Conservation (phyloP, 495 filamentous ascomycete genomes). For the Penicillium silybi region DNA sequence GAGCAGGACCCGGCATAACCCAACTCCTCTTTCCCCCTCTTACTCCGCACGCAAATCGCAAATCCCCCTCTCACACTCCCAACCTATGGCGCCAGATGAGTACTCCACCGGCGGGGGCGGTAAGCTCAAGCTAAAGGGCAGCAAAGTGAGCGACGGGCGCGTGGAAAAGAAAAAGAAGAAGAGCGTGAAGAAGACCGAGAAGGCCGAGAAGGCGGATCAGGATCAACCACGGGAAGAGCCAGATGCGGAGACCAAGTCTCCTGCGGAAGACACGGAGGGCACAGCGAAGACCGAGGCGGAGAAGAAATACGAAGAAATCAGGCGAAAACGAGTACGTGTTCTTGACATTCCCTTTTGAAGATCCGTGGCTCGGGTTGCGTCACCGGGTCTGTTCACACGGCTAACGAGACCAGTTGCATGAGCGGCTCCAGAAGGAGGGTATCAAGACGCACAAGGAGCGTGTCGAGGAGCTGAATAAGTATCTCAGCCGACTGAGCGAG, state of each 20-base stretch:
- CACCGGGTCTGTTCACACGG: neutral
- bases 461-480: slow-evolving; percentile 93
- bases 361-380: neutral
- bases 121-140: slow-evolving; percentile 78
- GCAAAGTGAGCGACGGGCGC: slow-evolving; percentile 48
- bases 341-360: neutral
- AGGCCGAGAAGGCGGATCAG: slow-evolving; percentile 10
- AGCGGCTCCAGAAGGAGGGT: slow-evolving; percentile 76
- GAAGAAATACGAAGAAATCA: slow-evolving; percentile 70
- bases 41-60: slow-evolving; percentile 22
- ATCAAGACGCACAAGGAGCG: slow-evolving; percentile 96
- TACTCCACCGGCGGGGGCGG: slow-evolving; percentile 64
- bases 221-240: slow-evolving; percentile 1
- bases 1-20: neutral
- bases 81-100: slow-evolving; percentile 47
- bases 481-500: slow-evolving; percentile 85
- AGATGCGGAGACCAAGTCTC: neutral
- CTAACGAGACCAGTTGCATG: slow-evolving; percentile 45
- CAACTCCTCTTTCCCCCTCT: slow-evolving; percentile 4
- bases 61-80: neutral
- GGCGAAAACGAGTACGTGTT: slow-evolving; percentile 70
- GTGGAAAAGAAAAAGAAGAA: slow-evolving; percentile 58
- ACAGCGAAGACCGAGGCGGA: slow-evolving; percentile 81
- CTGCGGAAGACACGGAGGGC: slow-evolving; percentile 5
- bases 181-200: slow-evolving; percentile 50